phyloP scores from a whole-genome alignment of 495 filamentous ascomycete genomes.

The Tuber calosporum region DNA sequence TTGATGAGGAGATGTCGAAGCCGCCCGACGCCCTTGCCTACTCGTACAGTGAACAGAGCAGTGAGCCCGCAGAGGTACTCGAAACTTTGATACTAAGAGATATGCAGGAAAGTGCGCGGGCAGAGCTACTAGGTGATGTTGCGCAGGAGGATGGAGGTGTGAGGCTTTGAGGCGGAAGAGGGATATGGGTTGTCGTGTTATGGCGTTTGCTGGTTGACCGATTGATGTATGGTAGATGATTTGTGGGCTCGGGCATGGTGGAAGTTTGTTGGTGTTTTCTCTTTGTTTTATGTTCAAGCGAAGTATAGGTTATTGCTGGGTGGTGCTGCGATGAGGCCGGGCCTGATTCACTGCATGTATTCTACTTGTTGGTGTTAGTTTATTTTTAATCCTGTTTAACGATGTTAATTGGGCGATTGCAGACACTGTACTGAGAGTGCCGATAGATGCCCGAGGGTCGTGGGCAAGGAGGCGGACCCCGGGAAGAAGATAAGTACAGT shows the following conservation, averaged over 20 bases:
- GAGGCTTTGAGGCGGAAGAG: not conserved
- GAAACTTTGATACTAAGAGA: slow-evolving; percentile 16
- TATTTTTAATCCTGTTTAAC: not conserved
- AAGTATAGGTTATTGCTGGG: not conserved
- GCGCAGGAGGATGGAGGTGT: not conserved
- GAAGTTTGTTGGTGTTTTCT: not conserved
- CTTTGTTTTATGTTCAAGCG: not conserved
- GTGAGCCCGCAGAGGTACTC: slow-evolving; percentile 17
- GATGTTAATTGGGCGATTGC: not conserved
- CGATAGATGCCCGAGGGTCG: not conserved
- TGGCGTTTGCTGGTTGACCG: not conserved
- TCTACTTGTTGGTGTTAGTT: not conserved
- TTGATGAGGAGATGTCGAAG: slow-evolving; percentile 32
- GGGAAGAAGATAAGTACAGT: not conserved
- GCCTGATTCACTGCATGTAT: not conserved
- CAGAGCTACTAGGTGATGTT: not conserved
- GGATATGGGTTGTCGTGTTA: not conserved
- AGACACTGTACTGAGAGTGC: not conserved
- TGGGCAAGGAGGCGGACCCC: not conserved
- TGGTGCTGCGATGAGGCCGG: not conserved
- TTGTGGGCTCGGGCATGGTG: not conserved
- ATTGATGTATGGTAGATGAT: not conserved
- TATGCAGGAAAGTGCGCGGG: not conserved
- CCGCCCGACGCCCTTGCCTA: slow-evolving; percentile 4
- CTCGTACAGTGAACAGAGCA: slow-evolving; percentile 3